Conservation (phyloP, 2,329 filamentous ascomycete genomes). For the Esteya vermicola region DNA sequence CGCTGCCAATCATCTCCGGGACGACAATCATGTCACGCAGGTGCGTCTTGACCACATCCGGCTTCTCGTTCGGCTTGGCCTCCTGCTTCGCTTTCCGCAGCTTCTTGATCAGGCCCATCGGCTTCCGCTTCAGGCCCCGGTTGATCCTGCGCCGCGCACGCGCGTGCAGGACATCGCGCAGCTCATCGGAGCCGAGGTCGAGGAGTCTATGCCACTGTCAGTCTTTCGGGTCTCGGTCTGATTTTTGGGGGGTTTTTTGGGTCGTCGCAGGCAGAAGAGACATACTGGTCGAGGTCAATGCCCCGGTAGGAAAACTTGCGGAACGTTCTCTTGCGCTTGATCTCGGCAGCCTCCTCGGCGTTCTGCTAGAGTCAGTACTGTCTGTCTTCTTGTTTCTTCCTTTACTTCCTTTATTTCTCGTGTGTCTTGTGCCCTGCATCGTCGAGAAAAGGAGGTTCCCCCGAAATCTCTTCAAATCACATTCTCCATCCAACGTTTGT, state of each 20-base stretch:
- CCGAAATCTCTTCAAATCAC: not conserved
- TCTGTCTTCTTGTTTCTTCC: not conserved
- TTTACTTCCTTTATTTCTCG: no score
- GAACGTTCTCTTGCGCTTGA: conserved; percentile 99
- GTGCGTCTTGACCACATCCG: conserved; percentile 97
- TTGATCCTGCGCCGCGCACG: conserved; percentile 98
- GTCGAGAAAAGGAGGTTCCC: no score
- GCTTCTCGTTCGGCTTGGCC: conserved; percentile 99
- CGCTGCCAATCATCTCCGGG: conserved; percentile 98
- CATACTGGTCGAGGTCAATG: conserved; percentile 98
- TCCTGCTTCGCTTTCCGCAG: conserved; percentile 99
- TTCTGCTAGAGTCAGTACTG: conserved; percentile 42
- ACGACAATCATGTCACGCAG: conserved; percentile 99
- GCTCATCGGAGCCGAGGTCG: conserved; percentile 95
- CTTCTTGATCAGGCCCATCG: conserved; percentile 99
- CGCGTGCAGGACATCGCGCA: conserved; percentile 98
- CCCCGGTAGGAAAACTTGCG: conserved; percentile 99
- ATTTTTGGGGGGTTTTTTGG: no score
- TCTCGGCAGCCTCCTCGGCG: conserved; percentile 94
- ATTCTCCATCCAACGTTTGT: not conserved
- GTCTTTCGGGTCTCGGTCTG: not conserved
- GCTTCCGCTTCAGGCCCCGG: conserved; percentile 98
- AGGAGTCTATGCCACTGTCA: conserved; percentile 57
- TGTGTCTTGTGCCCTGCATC: no score
- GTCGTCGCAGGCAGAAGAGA: conserved; percentile 11